Base-by-base conservation (phyloP, 2,329 filamentous ascomycete species). In the Diaporthe australafricana region DNA sequence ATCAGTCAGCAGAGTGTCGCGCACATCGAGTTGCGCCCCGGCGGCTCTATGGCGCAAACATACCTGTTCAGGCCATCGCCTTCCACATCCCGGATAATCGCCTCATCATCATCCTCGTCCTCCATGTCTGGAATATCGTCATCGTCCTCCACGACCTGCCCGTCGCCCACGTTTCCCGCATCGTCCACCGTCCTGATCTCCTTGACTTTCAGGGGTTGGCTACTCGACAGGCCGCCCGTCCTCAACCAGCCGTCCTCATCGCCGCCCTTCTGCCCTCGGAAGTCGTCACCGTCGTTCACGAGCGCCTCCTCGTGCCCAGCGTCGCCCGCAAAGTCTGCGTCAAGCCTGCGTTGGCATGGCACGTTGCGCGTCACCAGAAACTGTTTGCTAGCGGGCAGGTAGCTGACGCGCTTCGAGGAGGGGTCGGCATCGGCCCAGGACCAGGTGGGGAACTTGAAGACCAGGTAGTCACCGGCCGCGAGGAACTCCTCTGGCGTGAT, bases 401-500 rank as follows among this genome's bases (percentile, higher is more conserved):
- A 94, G 75, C 87, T 86, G 70, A 94, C 93, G 75, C 95, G 92
- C 81, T 94, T 94, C 74, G 90, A 88, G 1, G 92, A 89, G n/a
- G 91, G 90, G 70, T 96, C 93, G 76, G 96, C 95, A 78, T 96
- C 94, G 75, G 93, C 91, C 96, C 96, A 99, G 63, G 94, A 93
- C 96, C 96, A 99, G 72, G 96, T 97, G 11, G 96, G 96, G 84
- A 99, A 99, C 86, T 98, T 98, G 91, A 97, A 98, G 79, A 98
- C 95, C 47, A 99, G 91, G 82, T 98, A 99, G 85, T 99, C 96
- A 77, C 96, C 96, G 4, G 96, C 96, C 5, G 93, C 92, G 65
- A 98, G 88, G 83, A 99, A 99, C 87, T 99, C 96, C 80, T 98
- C 96, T 22, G 96, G 96, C 0, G 96, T 98, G 83, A 99, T 96